phyloP scores from a whole-genome alignment of 2,329 filamentous ascomycete species.

The Phyllachora maydis region DNA sequence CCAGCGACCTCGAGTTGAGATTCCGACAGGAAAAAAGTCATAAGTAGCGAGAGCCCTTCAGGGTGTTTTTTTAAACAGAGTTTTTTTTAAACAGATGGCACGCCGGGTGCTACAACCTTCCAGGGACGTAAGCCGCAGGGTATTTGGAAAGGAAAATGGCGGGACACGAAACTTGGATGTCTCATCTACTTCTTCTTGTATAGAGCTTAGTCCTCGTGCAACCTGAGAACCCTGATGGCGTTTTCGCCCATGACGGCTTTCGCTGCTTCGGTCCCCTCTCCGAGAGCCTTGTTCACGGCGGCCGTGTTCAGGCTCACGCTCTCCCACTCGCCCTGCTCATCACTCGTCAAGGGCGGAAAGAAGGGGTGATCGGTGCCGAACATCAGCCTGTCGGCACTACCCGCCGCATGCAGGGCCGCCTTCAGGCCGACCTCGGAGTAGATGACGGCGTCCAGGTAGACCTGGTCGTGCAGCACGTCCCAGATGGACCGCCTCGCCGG shows the following conservation, averaged over 20 bases:
- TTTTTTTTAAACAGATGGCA: too few species aligned
- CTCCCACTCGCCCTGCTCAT: slow-evolving; percentile 45
- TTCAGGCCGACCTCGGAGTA: slow-evolving; percentile 56
- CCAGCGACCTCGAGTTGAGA: too few species aligned
- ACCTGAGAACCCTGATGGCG: slow-evolving; percentile 9
- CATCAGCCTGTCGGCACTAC: slow-evolving; percentile 48
- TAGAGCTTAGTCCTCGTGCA: slow-evolving; percentile 7
- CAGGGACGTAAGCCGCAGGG: too few species aligned
- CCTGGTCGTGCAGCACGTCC: slow-evolving; percentile 44
- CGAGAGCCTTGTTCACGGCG: slow-evolving; percentile 8
- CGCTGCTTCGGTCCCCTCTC: slow-evolving; percentile 6
- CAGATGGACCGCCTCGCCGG: slow-evolving; percentile 32
- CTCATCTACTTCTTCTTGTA: too few species aligned
- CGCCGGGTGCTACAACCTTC: too few species aligned
- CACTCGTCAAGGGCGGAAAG: slow-evolving; percentile 51
- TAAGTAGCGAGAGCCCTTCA: too few species aligned
- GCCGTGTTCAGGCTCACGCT: slow-evolving; percentile 33
- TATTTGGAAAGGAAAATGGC: too few species aligned
- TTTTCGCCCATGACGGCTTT: slow-evolving; percentile 9
- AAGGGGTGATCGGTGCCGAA: slow-evolving; percentile 76
- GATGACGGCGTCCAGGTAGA: slow-evolving; percentile 75
- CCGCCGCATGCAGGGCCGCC: slow-evolving; percentile 45
- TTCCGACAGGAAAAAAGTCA: too few species aligned
- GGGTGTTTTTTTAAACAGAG: too few species aligned
- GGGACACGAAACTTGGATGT: too few species aligned